Conservation (phyloP, 345 rosid genomes). For the Citrus hindsii region DNA sequence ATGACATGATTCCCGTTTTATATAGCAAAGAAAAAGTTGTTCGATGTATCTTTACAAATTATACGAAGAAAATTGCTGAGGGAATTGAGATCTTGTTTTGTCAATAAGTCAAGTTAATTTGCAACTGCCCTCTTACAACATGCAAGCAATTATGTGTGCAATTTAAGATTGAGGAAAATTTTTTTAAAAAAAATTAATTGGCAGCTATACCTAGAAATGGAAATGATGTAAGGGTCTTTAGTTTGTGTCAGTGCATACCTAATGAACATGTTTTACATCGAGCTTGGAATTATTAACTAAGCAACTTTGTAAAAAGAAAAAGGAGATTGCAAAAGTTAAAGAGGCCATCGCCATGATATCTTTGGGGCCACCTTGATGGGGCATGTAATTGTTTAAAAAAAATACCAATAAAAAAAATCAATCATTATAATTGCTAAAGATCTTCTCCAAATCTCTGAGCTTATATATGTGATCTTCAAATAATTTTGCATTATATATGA, state of each 20-base stretch:
- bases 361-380: conserved; percentile 13
- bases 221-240: not conserved
- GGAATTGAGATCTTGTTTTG: conserved; percentile 2
- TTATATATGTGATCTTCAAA: too few species aligned
- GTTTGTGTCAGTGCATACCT: not conserved
- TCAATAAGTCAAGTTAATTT: not conserved
- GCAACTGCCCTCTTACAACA: not conserved
- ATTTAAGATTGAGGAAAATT: too few species aligned
- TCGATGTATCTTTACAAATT: conserved; percentile 3
- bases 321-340: conserved; percentile 24
- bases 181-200: too few species aligned
- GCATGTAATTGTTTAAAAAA: not conserved
- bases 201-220: not conserved
- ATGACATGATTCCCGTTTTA: not conserved
- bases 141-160: too few species aligned
- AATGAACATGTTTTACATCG: not conserved
- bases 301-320: conserved; percentile 23
- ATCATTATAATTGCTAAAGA: not conserved
- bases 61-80: not conserved
- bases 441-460: not conserved
- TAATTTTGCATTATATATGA: too few species aligned
- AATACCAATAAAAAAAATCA: not conserved
- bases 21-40: not conserved
- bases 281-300: conserved; percentile 15
- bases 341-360: conserved; percentile 11